A percentile compares a stretch with the other conserved stretches of the same genome.
Conservation (phyloP, 2,329 filamentous ascomycete genomes). For the Fusarium succisae region DNA sequence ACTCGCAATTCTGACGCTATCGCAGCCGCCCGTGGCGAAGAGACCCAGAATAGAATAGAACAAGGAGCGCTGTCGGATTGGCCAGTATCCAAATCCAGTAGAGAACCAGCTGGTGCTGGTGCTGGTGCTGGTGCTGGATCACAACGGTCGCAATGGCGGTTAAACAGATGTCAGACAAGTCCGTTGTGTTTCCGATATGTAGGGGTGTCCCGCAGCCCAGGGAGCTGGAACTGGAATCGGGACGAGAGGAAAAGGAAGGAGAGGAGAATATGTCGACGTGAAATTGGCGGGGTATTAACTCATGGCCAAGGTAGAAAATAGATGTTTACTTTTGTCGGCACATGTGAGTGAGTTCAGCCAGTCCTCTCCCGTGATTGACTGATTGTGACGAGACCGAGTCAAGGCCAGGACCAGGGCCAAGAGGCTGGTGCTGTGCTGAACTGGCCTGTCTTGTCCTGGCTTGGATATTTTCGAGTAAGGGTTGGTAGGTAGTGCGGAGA, state of each 20-base stretch:
- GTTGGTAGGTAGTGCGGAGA: constrained; percentile 7
- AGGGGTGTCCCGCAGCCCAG: constrained; percentile 26
- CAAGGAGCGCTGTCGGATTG: background rate
- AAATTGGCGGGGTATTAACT: constrained; percentile 29
- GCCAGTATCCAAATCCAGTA: background rate
- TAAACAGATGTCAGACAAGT: constrained; percentile 13
- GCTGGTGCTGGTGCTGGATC: background rate
- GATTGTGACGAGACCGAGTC: constrained; percentile 26
- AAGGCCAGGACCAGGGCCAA: constrained; percentile 12
- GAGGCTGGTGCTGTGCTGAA: background rate
- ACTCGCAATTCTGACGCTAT: constrained; percentile 1
- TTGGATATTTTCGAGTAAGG: background rate
- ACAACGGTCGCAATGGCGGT: background rate
- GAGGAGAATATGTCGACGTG: background rate
- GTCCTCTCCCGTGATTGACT: constrained; percentile 16
- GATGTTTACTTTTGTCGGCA: constrained; percentile 17
- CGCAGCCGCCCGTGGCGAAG: background rate
- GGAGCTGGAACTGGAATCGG: constrained; percentile 3
- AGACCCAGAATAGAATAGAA: background rate
- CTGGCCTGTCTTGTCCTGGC: background rate
- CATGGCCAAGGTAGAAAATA: background rate
- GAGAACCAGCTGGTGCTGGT: background rate
- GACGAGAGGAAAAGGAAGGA: constrained; percentile 2
- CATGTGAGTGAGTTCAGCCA: constrained; percentile 22
- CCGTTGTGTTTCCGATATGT: constrained; percentile 33